Evolutionary conservation across 257 asterid species (phyloP).

Genomic region (Ophiorrhiza pumila): DNA sequence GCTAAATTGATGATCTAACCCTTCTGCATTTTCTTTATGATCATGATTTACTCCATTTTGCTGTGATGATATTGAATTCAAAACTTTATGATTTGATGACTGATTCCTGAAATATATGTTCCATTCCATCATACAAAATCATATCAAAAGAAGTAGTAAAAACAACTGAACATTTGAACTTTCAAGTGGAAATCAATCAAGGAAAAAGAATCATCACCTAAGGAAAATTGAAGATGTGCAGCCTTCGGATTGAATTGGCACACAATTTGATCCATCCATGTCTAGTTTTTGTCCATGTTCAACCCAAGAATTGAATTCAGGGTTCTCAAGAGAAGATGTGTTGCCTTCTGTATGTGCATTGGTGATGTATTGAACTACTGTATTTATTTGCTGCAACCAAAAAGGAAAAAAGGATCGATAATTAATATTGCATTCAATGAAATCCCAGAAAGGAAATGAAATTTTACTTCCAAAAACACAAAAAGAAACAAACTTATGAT

Average conservation of each 20-base stretch:
- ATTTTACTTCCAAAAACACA: not conserved
- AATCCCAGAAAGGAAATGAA: not conserved
- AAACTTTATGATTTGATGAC: constrained; percentile 2
- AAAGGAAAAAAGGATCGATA: too few relatives aligned
- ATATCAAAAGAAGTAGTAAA: too few relatives aligned
- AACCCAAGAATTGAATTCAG: constrained; percentile 14
- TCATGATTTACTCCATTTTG: not conserved
- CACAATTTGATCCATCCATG: constrained; percentile 1
- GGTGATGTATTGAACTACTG: constrained; percentile 54
- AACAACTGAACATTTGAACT: too few relatives aligned
- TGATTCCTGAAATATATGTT: constrained; percentile 9
- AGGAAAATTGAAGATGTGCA: constrained; percentile 1
- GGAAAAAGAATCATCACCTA: not conserved
- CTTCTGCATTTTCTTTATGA: not conserved
- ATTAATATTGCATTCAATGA: not conserved
- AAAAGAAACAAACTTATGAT: not conserved
- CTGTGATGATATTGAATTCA: not conserved
- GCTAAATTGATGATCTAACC: not conserved
- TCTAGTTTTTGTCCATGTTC: not conserved
- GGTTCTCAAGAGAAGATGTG: constrained; percentile 6
- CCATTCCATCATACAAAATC: not conserved
- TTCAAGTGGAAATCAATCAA: too few relatives aligned
- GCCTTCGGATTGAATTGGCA: not conserved
- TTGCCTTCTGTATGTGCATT: constrained; percentile 51
- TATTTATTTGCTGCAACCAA: constrained; percentile 49